These are phyloP conservation scores for Botrytis deweyae DNA, from an alignment of 2,329 filamentous ascomycete species.

Conservation along the genomic window DNA sequence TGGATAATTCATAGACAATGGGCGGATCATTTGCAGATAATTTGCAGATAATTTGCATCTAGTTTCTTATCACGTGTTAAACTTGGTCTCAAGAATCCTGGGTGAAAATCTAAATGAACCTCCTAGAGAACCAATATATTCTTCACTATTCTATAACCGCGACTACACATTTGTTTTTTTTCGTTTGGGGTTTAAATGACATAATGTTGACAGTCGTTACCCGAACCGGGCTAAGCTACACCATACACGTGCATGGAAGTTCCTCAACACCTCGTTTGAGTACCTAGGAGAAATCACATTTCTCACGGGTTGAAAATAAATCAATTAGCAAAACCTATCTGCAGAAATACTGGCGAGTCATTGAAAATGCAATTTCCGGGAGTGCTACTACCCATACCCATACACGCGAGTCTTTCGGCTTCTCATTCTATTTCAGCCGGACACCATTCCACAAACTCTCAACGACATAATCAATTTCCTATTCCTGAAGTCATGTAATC, in stretches of 20 bases:
- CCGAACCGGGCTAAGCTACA: neutral
- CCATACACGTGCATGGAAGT: neutral
- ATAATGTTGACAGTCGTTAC: too few relatives aligned
- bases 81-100: neutral
- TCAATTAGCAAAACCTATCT: neutral
- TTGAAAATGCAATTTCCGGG: neutral
- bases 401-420: neutral
- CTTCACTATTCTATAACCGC: neutral
- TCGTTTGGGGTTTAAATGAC: neutral
- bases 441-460: neutral
- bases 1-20: neutral
- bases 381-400: neutral
- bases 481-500: neutral
- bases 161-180: neutral
- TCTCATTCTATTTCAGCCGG: neutral
- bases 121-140: neutral
- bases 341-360: neutral
- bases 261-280: neutral
- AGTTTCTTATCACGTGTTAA: neutral
- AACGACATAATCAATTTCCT: neutral
- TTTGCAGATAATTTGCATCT: neutral
- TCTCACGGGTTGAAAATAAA: neutral
- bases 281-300: neutral
- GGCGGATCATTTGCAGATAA: neutral
- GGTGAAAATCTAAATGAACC: neutral